Base-by-base conservation (phyloP, 345 rosid genomes). In the Barbarea vulgaris region DNA sequence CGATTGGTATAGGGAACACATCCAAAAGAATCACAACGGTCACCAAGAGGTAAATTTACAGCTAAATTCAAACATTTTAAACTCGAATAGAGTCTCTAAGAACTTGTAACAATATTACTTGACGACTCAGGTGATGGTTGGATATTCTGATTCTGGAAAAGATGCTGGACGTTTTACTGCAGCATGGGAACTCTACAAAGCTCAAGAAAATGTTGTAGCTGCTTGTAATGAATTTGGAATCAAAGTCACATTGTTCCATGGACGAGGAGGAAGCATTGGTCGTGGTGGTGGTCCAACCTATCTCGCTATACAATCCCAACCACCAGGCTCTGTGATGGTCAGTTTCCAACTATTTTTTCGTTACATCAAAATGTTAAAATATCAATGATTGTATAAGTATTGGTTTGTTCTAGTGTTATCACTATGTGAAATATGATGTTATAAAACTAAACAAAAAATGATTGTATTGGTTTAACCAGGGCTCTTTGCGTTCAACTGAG, bases 161-260 rank as follows among this genome's bases (percentile, higher is more conserved):
- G 99, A 91, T 79, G 91, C 99, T 59, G 97, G 99, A n/a, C 89
- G 96, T 56, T 94, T 94, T 78, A 90, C 99, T 15, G 99, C 99
- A 39, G 99, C 97, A 9, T 94, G 97, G 97, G 99, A 94, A 79
- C 96, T 94, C 25, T 94, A 94, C 83, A 94, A 94, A 83, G 98
- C 98, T 46, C 98, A 91, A 75, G 98, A 92, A 83, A 91, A 92
- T 84, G 99, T 94, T 85, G 97, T 89, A 53, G 92, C 93, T 37
- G 97, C 97, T 22, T 94, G 97, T 74, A 89, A 87, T 63, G 97
- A 92, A 69, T 87, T 57, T 81, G 96, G 96, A 41, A 87, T 94
- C 44, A 91, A 91, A 82, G 88, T 94, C 61, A 91, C 97, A 44
- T 85, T 91, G 52, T 94, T 94, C 83, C 98, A 94, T 84, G 98